Conservation (phyloP, 2,329 filamentous ascomycete species). For the Teratosphaeria viscida region DNA sequence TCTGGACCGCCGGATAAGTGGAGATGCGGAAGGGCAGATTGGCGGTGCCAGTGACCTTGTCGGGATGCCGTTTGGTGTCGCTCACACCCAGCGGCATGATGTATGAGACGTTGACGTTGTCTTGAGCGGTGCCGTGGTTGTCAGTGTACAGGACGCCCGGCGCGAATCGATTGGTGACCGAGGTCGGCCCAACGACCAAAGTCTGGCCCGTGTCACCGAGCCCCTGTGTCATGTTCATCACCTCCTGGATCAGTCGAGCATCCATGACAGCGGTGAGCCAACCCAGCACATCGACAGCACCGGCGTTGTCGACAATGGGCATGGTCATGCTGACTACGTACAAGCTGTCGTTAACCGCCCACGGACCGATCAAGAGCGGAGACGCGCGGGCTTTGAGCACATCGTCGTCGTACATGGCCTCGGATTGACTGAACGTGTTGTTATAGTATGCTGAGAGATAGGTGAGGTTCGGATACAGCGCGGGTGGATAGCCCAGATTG, state of each 20-base stretch:
- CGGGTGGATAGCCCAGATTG: constrained; percentile 58
- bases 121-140: constrained; percentile 10
- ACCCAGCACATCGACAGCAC: constrained; percentile 56
- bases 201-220: constrained; percentile 60
- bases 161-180: constrained; percentile 49
- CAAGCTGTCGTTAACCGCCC: constrained; percentile 60
- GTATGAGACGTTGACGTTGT: constrained; percentile 17
- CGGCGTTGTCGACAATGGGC: constrained; percentile 61
- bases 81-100: constrained; percentile 19
- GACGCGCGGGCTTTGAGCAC: constrained; percentile 30
- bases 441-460: constrained; percentile 37
- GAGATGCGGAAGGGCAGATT: constrained; percentile 47
- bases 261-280: constrained; percentile 76
- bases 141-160: constrained; percentile 23
- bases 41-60: constrained; percentile 27
- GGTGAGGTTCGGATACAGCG: constrained; percentile 69
- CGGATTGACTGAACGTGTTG: constrained; percentile 24
- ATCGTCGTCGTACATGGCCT: constrained; percentile 34
- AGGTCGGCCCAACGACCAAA: constrained; percentile 58
- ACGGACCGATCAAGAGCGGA: constrained; percentile 66
- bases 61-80: constrained; percentile 18
- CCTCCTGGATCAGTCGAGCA: constrained; percentile 51
- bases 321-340: constrained; percentile 73
- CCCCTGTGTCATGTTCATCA: constrained; percentile 56
- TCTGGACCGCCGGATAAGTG: constrained; percentile 52